Evolutionary conservation across 2,329 filamentous ascomycete species (phyloP), one percentile per base, ranked within the genome.

Genomic region (Neofusicoccum laricinum): DNA sequence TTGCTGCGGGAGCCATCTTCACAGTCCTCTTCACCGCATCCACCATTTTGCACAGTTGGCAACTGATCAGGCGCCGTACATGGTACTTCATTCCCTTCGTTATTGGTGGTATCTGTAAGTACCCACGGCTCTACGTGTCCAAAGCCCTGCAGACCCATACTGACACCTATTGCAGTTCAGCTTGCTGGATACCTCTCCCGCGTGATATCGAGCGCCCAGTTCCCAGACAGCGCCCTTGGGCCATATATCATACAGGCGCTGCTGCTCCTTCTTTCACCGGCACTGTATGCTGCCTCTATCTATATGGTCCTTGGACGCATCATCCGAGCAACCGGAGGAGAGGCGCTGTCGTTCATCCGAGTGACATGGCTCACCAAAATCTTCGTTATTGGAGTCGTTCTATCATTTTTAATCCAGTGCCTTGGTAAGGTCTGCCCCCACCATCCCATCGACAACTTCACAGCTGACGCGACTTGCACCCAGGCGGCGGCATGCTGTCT

Each of bases 71-170:
- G 14, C 74, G 74, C 1, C 72, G 76, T 36, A 79, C 80, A 1
- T 84, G 80, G 80, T 85, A 82, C 70, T 81, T 84, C 68, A 79
- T 81, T 2, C 80, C 84, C 0, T 81, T 86, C 49, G 67, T 81
- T 4, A 71, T 85, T 17, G 83, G 83, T n/a, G 80, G 81, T 17
- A 61, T 79, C 17, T 83, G 82, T 84, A 74, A 65, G 72, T 43
- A 1, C 10, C 25, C 25, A 30, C 25, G 1, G 25, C 5, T 30
- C 25, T 30, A 30, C 25, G 25, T 30, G 4, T 30, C 25, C 25
- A 30, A 30, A 30, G 25, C 25, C 7, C 25, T 4, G 7, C 5
- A 30, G 25, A 1, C 25, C 25, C 25, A 10, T 40, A n/a, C 2
- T n/a, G 36, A 5, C n/a, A 34, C 30, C 30, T 30, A 53, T 38